Percentiles rank a stretch among this genome's conserved stretches.
Conservation (phyloP, 2,329 filamentous ascomycete genomes). For the Aspergillus sp. region DNA sequence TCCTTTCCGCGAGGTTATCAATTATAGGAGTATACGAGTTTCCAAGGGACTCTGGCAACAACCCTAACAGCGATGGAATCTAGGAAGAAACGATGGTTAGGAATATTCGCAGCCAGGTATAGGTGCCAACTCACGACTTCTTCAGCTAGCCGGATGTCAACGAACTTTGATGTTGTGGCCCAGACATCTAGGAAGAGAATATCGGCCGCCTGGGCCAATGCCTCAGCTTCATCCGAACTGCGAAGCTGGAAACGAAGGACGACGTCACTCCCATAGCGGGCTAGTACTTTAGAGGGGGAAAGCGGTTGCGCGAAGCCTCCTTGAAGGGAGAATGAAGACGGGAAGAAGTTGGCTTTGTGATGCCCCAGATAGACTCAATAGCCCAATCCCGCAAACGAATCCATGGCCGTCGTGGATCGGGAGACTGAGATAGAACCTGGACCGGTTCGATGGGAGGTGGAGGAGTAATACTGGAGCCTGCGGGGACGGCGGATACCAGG, state of each 20-base stretch:
- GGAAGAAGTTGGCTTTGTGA: constrained; percentile 18
- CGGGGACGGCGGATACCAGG: constrained; percentile 27
- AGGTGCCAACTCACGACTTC: constrained; percentile 56
- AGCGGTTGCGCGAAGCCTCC: constrained; percentile 10
- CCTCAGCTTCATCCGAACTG: constrained; percentile 61
- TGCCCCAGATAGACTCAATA: constrained; percentile 41
- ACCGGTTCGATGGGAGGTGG: constrained; percentile 12
- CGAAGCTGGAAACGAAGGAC: constrained; percentile 83
- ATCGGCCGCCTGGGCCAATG: constrained; percentile 67
- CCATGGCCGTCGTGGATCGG: constrained; percentile 30
- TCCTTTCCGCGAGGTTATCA: constrained; percentile 70
- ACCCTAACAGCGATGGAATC: constrained; percentile 68
- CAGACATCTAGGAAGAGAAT: constrained; percentile 84
- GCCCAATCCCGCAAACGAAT: constrained; percentile 37
- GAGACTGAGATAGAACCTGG: constrained; percentile 19
- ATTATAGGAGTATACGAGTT: constrained; percentile 70
- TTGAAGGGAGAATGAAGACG: constrained; percentile 14
- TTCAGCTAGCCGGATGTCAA: constrained; percentile 75
- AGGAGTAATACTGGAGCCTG: constrained; percentile 31
- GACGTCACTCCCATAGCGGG: constrained; percentile 71
- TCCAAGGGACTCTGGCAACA: constrained; percentile 71
- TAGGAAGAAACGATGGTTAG: constrained; percentile 17
- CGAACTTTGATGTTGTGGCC: constrained; percentile 75
- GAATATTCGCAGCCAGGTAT: not conserved
- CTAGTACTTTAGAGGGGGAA: constrained; percentile 34